Percentiles rank a stretch among this genome's conserved stretches.
Conservation (phyloP, 2,329 filamentous ascomycete species). For the Rhynchosporium secalis region DNA sequence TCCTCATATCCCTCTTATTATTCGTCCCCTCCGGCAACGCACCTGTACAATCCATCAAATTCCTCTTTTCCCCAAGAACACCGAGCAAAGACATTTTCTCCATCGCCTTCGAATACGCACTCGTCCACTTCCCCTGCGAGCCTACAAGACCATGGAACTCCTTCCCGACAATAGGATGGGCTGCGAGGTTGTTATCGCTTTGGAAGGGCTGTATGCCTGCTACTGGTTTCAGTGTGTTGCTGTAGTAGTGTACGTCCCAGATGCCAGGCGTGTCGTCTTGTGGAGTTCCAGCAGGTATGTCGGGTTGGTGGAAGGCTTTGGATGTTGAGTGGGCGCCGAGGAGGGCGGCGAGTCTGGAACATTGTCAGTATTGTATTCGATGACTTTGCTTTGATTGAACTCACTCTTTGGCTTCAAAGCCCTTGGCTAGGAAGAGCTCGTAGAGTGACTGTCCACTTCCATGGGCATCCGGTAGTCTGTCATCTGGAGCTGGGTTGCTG, state of each 20-base stretch:
- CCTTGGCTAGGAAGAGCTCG: constrained; percentile 41
- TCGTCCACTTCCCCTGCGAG: constrained; percentile 40
- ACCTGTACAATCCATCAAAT: constrained; percentile 24
- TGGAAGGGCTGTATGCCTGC: constrained; percentile 70
- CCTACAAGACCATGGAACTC: constrained; percentile 41
- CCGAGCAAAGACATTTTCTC: constrained; percentile 24
- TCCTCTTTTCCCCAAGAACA: constrained; percentile 12
- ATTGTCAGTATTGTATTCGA: too few relatives aligned
- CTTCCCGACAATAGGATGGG: constrained; percentile 68
- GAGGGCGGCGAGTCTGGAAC: constrained; percentile 41
- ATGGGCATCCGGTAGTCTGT: constrained; percentile 17
- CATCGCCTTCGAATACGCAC: constrained; percentile 38
- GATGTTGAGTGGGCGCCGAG: constrained; percentile 42
- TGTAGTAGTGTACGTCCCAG: constrained; percentile 43
- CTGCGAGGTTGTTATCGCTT: constrained; percentile 87
- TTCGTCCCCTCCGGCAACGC: constrained; percentile 18
- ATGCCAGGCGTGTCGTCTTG: constrained; percentile 41
- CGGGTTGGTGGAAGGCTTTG: constrained; percentile 37
- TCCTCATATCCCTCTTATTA: constrained; percentile 22
- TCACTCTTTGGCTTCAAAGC: constrained; percentile 36
- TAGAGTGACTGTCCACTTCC: constrained; percentile 27
- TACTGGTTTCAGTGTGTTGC: constrained; percentile 36
- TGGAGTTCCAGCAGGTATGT: constrained; percentile 33
- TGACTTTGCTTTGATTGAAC: background rate
- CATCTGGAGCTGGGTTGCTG: constrained; percentile 11